These are phyloP conservation scores for Arachnomyces sp. DNA, from an alignment of 2,329 filamentous ascomycete genomes.

Conservation along the genomic window DNA sequence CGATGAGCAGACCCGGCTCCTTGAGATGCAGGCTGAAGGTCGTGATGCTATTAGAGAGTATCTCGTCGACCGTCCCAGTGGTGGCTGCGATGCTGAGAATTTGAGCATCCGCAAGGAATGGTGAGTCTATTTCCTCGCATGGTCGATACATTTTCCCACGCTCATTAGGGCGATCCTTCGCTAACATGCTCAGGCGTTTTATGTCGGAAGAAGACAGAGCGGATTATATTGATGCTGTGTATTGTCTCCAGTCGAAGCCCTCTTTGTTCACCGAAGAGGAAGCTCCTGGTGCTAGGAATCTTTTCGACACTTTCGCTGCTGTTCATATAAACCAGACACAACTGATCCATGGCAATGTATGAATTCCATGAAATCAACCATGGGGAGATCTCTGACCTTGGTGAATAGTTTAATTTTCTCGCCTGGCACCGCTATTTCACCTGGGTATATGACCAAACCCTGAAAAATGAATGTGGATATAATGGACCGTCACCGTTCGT, in stretches of 20 bases:
- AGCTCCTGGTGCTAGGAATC: conserved; percentile 13
- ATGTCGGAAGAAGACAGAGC: conserved; percentile 10
- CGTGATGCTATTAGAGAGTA: conserved; percentile 4
- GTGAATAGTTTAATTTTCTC: conserved; percentile 13
- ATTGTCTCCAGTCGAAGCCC: conserved; percentile 12
- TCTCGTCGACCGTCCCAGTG: conserved; percentile 1
- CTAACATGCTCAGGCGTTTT: conserved; percentile 6
- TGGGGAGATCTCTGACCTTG: not conserved
- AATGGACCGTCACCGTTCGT: conserved; percentile 26
- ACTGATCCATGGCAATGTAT: conserved; percentile 12
- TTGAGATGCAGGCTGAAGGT: conserved; percentile 9
- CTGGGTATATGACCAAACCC: conserved; percentile 29
- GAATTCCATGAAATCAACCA: not conserved
- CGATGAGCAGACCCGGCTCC: conserved; percentile 4
- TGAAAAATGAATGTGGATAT: conserved; percentile 36
- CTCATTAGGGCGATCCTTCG: too few relatives aligned
- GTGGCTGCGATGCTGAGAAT: conserved; percentile 6
- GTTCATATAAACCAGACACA: conserved; percentile 14
- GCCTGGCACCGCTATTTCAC: conserved; percentile 35
- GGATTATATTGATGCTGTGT: conserved; percentile 13
- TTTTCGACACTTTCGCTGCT: conserved; percentile 12
- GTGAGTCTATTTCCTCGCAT: conserved; percentile 1
- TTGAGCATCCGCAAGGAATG: conserved; percentile 12
- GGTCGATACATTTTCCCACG: too few relatives aligned
- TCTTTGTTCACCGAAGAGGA: conserved; percentile 5